phyloP scores from a whole-genome alignment of 495 filamentous ascomycete genomes.

The Oidiodendron maius region DNA sequence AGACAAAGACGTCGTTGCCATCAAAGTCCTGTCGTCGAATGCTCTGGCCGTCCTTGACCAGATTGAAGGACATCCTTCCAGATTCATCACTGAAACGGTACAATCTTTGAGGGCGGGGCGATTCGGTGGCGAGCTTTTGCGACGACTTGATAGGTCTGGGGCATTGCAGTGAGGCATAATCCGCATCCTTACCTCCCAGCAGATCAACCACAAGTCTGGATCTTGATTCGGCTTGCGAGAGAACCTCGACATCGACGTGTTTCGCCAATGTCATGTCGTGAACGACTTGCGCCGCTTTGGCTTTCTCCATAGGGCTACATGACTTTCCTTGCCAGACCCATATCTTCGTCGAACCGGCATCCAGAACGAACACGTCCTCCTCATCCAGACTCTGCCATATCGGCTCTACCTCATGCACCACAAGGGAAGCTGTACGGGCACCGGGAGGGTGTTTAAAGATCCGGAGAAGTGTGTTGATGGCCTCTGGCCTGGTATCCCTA shows the following conservation, averaged over 20 bases:
- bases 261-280: constrained; percentile 55
- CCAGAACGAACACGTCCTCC: constrained; percentile 55
- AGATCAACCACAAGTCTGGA: constrained; percentile 45
- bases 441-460: constrained; percentile 49
- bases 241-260: constrained; percentile 55
- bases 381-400: constrained; percentile 56
- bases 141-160: constrained; percentile 28
- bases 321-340: constrained; percentile 61
- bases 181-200: constrained; percentile 43
- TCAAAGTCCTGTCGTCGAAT: constrained; percentile 41
- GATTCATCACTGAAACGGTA: constrained; percentile 51
- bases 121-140: neutral
- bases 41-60: constrained; percentile 42
- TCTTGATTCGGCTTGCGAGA: constrained; percentile 50
- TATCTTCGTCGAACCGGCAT: constrained; percentile 52
- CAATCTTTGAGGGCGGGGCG: constrained; percentile 33
- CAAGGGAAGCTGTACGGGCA: constrained; percentile 32
- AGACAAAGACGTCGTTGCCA: constrained; percentile 52
- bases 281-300: constrained; percentile 56
- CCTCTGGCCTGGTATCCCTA: constrained; percentile 29
- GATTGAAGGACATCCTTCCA: constrained; percentile 43
- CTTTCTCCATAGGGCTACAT: constrained; percentile 60
- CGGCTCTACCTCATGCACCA: constrained; percentile 58
- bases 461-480: constrained; percentile 43
- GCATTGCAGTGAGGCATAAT: constrained; percentile 27